Evolutionary conservation across 2,329 filamentous ascomycete genomes (phyloP), one percentile per base, ranked within the genome.

Genomic region (Dactylellina leptospora): DNA sequence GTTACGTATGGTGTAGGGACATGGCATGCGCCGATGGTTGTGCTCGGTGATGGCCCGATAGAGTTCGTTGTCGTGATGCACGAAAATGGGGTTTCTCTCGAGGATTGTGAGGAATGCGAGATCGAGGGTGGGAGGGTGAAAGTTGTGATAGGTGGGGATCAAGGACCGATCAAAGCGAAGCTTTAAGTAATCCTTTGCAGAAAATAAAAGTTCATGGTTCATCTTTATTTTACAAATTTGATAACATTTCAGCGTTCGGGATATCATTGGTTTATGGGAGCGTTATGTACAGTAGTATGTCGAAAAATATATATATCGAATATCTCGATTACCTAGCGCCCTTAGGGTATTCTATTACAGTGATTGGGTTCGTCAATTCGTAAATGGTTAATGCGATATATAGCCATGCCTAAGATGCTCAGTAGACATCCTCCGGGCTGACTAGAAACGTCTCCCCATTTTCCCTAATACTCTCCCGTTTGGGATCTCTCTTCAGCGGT

Each of bases 11-110:
- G 86, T 0, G 88, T 90, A 0, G 95, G 92, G 3, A 97, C 92
- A 59, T 99, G 89, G 93, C 95, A 99, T 82, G 92, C 93, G 73
- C 95, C 95, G 0, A 97, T 99, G 93, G 90, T 92, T 11, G 92
- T 91, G 13, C 80, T 97, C 51, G 93, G 93, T 0, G 79, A 81
- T 45, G 81, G 82, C 59, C 84, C 87, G 18, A 83, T 97, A 50
- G 91, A 95, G 78, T 97, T 97, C 79, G 86, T 96, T 3, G 93
- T 97, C 1, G 86, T 90, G 75, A 93, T 97, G 82, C 95, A 90
- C 81, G 88, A 88, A 30, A 97, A 96, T 80, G 92, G 90, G 1
- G 88, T 95, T 10, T 85, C 81, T 0, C 81, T 84, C 0, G 93
- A 97, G 81, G 95, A 99, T 80, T 96, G 92, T 77, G 92, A 99